phyloP scores from a whole-genome alignment of 1,139 yeast genomes.

The Pichia sp. region DNA sequence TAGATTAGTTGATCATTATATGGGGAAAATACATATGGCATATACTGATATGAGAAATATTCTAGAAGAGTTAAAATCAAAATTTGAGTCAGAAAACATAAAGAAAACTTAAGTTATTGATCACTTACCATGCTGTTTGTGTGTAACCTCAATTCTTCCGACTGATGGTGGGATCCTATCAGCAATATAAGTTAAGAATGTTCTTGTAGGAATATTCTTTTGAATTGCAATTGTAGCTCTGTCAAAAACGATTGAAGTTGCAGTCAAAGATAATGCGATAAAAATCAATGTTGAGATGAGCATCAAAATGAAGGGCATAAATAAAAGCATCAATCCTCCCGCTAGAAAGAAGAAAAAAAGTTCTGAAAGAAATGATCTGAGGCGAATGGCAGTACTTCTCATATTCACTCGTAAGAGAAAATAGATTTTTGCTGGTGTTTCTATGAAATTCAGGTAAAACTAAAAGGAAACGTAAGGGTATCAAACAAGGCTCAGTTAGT shows the following conservation, averaged over 20 bases:
- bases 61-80: constrained; percentile 41
- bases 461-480: neutral
- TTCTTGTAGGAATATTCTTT: constrained; percentile 14
- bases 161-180: constrained; percentile 28
- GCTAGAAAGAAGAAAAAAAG: neutral
- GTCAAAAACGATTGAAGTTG: neutral
- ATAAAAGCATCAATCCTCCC: neutral
- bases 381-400: constrained; percentile 1
- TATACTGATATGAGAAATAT: constrained; percentile 68
- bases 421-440: constrained; percentile 1
- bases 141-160: constrained; percentile 21
- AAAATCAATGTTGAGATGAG: constrained; percentile 4
- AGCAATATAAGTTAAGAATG: constrained; percentile 20
- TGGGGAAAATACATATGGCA: constrained; percentile 81
- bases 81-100: constrained; percentile 17
- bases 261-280: constrained; percentile 1
- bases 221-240: neutral
- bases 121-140: constrained; percentile 3
- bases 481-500: neutral
- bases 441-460: constrained; percentile 6
- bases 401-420: constrained; percentile 1
- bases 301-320: constrained; percentile 6
- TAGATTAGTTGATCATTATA: constrained; percentile 84
- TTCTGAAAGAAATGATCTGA: constrained; percentile 1
- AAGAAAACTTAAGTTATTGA: neutral